phyloP scores from a whole-genome alignment of 1,284 basidiomycete species.

The Cerrena zonata region DNA sequence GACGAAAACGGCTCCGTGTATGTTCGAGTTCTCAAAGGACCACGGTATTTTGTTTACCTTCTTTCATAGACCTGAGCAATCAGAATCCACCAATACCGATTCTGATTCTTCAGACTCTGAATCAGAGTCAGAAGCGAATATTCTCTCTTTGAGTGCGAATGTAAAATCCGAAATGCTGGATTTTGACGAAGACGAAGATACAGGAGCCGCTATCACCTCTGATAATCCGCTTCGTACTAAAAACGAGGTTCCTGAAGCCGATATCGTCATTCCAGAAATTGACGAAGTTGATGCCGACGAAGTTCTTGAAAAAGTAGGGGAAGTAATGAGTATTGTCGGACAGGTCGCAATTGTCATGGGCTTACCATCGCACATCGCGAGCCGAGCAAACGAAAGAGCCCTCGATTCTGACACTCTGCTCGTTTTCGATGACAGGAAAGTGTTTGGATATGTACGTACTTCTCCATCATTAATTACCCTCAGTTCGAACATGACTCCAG shows the following conservation, averaged over 20 bases:
- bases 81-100: constrained; percentile 20
- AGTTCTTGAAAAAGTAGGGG: constrained; percentile 63
- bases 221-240: constrained; percentile 52
- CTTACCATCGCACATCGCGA: constrained; percentile 35
- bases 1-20: constrained; percentile 19
- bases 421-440: constrained; percentile 77
- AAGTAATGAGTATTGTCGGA: constrained; percentile 67
- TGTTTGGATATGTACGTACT: constrained; percentile 72
- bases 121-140: constrained; percentile 33
- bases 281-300: constrained; percentile 54
- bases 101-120: constrained; percentile 39
- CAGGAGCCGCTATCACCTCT: constrained; percentile 33
- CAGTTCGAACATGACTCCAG: no score
- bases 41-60: no score
- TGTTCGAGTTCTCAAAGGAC: constrained; percentile 8
- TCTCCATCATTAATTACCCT: neutral
- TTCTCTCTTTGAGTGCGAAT: constrained; percentile 13
- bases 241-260: constrained; percentile 52
- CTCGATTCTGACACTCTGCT: constrained; percentile 83
- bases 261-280: constrained; percentile 51
- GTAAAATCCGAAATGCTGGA: neutral
- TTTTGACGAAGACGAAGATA: constrained; percentile 47
- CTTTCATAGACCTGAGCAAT: constrained; percentile 13
- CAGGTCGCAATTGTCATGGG: constrained; percentile 69
- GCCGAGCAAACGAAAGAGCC: constrained; percentile 49